These are phyloP conservation scores for Starmera quercuum DNA, from an alignment of 805 yeast species.

Conservation along the genomic window DNA sequence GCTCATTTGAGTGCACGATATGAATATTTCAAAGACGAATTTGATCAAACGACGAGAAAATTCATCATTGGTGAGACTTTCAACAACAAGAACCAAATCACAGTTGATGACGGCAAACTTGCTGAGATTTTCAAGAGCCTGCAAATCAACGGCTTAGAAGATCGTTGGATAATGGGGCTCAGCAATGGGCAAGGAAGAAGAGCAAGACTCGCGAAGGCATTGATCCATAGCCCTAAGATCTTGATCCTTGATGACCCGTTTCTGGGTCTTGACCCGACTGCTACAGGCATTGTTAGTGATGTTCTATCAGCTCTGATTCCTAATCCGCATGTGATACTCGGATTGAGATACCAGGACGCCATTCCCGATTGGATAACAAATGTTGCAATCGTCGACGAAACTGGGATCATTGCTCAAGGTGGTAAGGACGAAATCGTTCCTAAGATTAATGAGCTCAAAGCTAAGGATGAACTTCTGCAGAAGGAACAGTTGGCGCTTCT, in stretches of 20 bases:
- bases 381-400: slow-evolving; percentile 51
- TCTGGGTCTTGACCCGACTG: slow-evolving; percentile 78
- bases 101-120: slow-evolving; percentile 28
- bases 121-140: slow-evolving; percentile 39
- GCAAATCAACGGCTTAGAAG: slow-evolving; percentile 45
- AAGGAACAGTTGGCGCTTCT: slow-evolving; percentile 7
- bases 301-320: slow-evolving; percentile 39
- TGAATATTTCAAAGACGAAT: slow-evolving; percentile 79
- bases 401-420: slow-evolving; percentile 50
- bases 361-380: slow-evolving; percentile 79
- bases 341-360: slow-evolving; percentile 67
- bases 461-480: slow-evolving; percentile 9
- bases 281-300: slow-evolving; percentile 50
- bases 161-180: slow-evolving; percentile 77
- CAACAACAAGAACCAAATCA: slow-evolving; percentile 25
- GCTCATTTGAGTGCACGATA: slow-evolving; percentile 86
- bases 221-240: slow-evolving; percentile 57
- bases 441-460: slow-evolving; percentile 15
- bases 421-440: slow-evolving; percentile 19
- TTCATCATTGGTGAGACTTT: slow-evolving; percentile 46
- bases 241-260: slow-evolving; percentile 87
- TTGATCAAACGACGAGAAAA: slow-evolving; percentile 61
- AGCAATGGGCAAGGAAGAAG: slow-evolving; percentile 94
- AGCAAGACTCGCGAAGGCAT: slow-evolving; percentile 74
- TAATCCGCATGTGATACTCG: slow-evolving; percentile 55